Percentiles rank a stretch among this genome's conserved stretches.
Evolutionary conservation across 2,329 filamentous ascomycete genomes (phyloP).

Genomic region (Botrytis hyacinthi): DNA sequence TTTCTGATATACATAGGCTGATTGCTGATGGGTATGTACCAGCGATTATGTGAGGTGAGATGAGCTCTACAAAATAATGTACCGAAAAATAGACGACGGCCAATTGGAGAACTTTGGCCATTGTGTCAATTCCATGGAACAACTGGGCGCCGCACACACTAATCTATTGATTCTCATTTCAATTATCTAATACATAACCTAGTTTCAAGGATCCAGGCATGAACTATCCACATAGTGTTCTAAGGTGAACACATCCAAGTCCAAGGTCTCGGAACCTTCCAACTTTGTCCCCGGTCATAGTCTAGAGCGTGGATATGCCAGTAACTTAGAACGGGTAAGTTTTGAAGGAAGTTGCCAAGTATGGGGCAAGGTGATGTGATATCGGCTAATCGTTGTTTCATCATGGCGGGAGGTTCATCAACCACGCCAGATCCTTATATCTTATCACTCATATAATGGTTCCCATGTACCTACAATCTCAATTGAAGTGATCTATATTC

Average conservation of each 20-base stretch:
- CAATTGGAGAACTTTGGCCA: not conserved
- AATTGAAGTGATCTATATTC: not conserved
- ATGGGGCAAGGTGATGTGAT: not conserved
- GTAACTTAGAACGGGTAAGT: not conserved
- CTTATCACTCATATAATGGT: not conserved
- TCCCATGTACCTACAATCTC: not conserved
- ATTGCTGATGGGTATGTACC: not conserved
- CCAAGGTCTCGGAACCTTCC: not conserved
- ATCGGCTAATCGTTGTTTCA: conserved; percentile 6
- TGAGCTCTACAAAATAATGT: not conserved
- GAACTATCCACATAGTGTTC: not conserved
- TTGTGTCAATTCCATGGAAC: not conserved
- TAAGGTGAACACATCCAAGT: not conserved
- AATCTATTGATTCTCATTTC: not conserved
- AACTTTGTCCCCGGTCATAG: not conserved
- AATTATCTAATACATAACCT: no score
- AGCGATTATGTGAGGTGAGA: not conserved
- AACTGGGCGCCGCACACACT: not conserved
- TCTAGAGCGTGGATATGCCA: not conserved
- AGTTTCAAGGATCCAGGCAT: not conserved
- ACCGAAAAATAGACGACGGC: not conserved
- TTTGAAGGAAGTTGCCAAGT: not conserved
- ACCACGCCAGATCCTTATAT: not conserved
- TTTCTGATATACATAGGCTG: no score
- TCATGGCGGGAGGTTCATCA: not conserved